phyloP scores from a whole-genome alignment of 345 rosid species.

The Luvunga scandens region DNA sequence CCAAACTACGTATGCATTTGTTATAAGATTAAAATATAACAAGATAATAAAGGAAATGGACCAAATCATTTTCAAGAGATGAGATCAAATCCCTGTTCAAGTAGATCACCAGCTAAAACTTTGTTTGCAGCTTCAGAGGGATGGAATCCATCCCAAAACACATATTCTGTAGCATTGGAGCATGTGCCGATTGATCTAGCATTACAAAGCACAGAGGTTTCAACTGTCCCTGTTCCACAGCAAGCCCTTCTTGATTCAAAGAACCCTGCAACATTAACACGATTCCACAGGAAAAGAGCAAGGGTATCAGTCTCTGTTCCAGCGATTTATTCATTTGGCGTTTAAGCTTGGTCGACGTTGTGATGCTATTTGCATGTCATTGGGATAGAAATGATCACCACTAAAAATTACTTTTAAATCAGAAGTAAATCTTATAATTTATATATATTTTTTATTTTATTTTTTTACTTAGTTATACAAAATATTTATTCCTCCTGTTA shows the following conservation, averaged over 20 bases:
- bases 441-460: too few species aligned
- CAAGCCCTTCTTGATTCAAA: constrained; percentile 82
- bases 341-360: neutral
- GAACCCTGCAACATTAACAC: constrained; percentile 51
- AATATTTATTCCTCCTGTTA: neutral
- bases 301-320: neutral
- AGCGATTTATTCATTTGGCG: neutral
- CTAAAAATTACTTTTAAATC: neutral
- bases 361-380: too few species aligned
- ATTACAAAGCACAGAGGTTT: constrained; percentile 84
- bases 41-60: neutral
- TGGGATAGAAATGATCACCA: too few species aligned
- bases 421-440: neutral
- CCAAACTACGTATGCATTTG: neutral
- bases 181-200: constrained; percentile 63
- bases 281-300: neutral
- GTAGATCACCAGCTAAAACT: constrained; percentile 12
- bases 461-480: neutral
- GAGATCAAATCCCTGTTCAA: constrained; percentile 1
- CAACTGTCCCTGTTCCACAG: constrained; percentile 83
- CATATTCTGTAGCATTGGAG: constrained; percentile 71
- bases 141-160: constrained; percentile 97
- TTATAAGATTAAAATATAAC: constrained; percentile 9
- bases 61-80: neutral
- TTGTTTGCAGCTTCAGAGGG: constrained; percentile 84